Evolutionary conservation across 768 basidiomycete species (phyloP), one percentile per base, ranked within the genome.

Genomic region (Gloeophyllum trabeum): DNA sequence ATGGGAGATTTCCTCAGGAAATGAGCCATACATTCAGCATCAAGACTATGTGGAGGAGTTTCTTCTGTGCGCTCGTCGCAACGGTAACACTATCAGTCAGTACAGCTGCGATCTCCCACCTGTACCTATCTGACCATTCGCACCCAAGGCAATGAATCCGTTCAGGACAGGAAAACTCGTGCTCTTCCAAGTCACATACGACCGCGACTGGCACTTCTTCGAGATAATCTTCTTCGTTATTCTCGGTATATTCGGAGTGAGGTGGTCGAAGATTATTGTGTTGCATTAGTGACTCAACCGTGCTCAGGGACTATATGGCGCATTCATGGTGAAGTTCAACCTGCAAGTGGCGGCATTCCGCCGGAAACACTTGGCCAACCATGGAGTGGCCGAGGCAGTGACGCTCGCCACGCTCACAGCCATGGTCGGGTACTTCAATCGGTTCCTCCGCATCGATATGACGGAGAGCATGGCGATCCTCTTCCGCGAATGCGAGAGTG

Each of bases 141-240:
- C n/a, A n/a, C n/a, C n/a, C 24, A 50, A 94, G 90, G 86, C 88
- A 4, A 93, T 99, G 87, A 97, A 98, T 56, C 96, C 96, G 2
- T 99, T 91, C 65, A 76, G 93, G 26, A 98, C 96, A 0, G 96
- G 94, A 18, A 98, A 98, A 59, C 78, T 99, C 21, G 96, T 99
- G 54, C 65, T 98, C 46, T 99, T 99, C 66, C 93, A 97, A 57
- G 90, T 99, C 52, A 93, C 92, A 2, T 99, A 98, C 59, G 87
- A 86, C 56, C 75, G 94, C 24, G 91, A 92, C 54, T 99, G 96
- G 96, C 96, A 98, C 57, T 97, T 94, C 64, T 98, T 98, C 55
- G 96, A 98, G 56, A 87, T 99, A 40, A 82, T 96, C 14, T 94
- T 94, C 60, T 99, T 93, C 61, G 71, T 98, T 41, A 76, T 98